These are phyloP conservation scores for Jaenimonas drosophilae DNA, from an alignment of 208 protist species.

Conservation along the genomic window DNA sequence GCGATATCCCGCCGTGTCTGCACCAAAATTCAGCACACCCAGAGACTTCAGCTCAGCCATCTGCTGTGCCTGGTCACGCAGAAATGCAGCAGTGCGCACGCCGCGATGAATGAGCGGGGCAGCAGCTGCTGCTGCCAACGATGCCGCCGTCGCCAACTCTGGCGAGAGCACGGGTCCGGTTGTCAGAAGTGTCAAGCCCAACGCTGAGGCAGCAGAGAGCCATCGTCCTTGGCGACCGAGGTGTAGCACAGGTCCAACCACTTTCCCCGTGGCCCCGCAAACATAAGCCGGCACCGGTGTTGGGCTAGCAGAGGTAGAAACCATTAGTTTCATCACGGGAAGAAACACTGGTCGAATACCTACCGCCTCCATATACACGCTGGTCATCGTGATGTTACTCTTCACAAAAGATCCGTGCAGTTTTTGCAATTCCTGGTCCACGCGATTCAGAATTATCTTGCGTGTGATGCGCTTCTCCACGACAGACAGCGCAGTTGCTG, in stretches of 20 bases:
- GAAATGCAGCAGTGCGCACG: slow-evolving; percentile 3
- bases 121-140: slow-evolving; percentile 30
- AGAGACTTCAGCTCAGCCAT: slow-evolving; percentile 62
- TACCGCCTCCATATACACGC: slow-evolving; percentile 48
- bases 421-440: slow-evolving; percentile 74
- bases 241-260: slow-evolving; percentile 69
- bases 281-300: slow-evolving; percentile 54
- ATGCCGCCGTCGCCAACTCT: slow-evolving; percentile 48
- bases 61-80: slow-evolving; percentile 33
- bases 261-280: slow-evolving; percentile 82
- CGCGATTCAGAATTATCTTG: slow-evolving; percentile 42
- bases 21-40: slow-evolving; percentile 67
- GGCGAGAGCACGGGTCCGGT: slow-evolving; percentile 42
- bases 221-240: slow-evolving; percentile 13
- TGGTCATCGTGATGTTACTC: slow-evolving; percentile 59
- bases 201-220: slow-evolving; percentile 12
- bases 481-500: slow-evolving; percentile 66
- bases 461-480: slow-evolving; percentile 63
- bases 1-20: slow-evolving; percentile 71
- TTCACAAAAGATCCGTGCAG: slow-evolving; percentile 79
- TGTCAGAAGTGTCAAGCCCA: slow-evolving; percentile 21
- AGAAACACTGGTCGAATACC: slow-evolving; percentile 78
- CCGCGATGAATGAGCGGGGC: slow-evolving; percentile 20
- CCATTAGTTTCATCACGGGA: slow-evolving; percentile 57
- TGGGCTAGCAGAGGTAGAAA: slow-evolving; percentile 41